Evolutionary conservation across 257 asterid genomes (phyloP).

Genomic region (Solanum sejunctum): DNA sequence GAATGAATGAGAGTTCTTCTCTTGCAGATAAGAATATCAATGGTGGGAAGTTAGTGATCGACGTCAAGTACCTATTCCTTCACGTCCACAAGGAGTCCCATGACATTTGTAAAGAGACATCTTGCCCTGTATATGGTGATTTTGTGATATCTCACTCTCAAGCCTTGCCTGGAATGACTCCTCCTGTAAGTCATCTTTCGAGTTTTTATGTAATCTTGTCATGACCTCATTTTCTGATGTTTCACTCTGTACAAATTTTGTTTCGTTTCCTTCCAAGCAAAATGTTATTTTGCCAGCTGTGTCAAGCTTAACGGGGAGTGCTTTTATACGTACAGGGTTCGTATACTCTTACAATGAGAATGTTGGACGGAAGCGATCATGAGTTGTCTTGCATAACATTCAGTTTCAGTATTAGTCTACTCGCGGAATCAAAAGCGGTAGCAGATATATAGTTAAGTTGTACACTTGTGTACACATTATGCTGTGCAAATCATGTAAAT

Average conservation of each 20-base stretch:
- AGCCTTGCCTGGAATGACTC: conserved; percentile 19
- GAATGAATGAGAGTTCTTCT: not conserved
- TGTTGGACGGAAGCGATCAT: conserved; percentile 9
- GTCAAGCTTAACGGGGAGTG: not conserved
- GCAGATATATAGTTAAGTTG: not conserved
- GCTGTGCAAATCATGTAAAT: not conserved
- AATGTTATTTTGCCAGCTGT: not conserved
- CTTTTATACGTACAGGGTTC: conserved; percentile 11
- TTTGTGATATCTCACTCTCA: conserved; percentile 21
- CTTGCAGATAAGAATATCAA: conserved; percentile 12
- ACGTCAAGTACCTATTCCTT: conserved; percentile 18
- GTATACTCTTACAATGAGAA: conserved; percentile 17
- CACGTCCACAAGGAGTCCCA: conserved; percentile 21
- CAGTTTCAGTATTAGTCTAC: conserved; percentile 18
- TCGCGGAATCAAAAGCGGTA: conserved; percentile 8
- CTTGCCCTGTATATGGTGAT: conserved; percentile 28
- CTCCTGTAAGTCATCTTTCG: conserved; percentile 15
- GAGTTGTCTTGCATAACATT: conserved; percentile 26
- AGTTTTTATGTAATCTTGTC: not conserved
- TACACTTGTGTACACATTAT: not conserved
- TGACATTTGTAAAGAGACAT: conserved; percentile 16
- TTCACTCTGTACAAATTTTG: not conserved
- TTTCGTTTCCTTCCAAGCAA: not conserved
- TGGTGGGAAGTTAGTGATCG: conserved; percentile 22
- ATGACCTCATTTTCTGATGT: not conserved